Base-by-base conservation (phyloP, 306 rosid species). In the Glycyrrhiza uralensis region DNA sequence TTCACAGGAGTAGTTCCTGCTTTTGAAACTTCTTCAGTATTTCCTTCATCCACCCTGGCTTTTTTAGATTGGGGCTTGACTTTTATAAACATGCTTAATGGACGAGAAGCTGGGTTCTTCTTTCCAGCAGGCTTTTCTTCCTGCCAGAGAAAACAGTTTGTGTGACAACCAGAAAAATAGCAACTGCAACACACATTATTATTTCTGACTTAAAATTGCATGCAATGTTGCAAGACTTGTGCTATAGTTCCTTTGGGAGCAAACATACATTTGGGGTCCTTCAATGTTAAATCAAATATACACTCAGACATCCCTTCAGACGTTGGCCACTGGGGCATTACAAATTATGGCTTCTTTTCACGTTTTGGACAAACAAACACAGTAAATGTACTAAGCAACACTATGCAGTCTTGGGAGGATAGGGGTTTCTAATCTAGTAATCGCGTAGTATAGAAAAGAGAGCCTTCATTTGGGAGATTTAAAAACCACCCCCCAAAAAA, bases 41-140 rank as follows among this genome's bases (percentile, higher is more conserved):
- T 65, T 38, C 63, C 82, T 15, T 57, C 77, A 56, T 82, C 93
- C 39, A 86, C 19, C 84, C 85, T 88, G 23, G 96, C 88, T 32
- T 87, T 89, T 81, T 94, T 94, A 17, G 87, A 75, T 59, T 83
- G 95, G 33, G 95, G 91, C 85, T 85, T 88, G 57, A 91, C 96
- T 80, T 86, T 94, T 54, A 94, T 78, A 23, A 89, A 70, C 92
- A 91, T 82, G 65, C 85, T 69, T 45, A 83, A 68, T 11, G 92
- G 85, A 11, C 69, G 85, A 15, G 88, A 19, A 22, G 83, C 83
- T 6, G 77, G 85, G 59, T 79, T 86, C 85, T 63, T 88, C 88
- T 79, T 89, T 36, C 84, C 80, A 49, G 67, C 76, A 75, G 92
- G 9, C 78, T 81, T 86, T 22, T 77, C 85, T 71, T 86, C 95